Conservation (phyloP, 2,329 filamentous ascomycete species). For the Parafenestella ontariensis region DNA sequence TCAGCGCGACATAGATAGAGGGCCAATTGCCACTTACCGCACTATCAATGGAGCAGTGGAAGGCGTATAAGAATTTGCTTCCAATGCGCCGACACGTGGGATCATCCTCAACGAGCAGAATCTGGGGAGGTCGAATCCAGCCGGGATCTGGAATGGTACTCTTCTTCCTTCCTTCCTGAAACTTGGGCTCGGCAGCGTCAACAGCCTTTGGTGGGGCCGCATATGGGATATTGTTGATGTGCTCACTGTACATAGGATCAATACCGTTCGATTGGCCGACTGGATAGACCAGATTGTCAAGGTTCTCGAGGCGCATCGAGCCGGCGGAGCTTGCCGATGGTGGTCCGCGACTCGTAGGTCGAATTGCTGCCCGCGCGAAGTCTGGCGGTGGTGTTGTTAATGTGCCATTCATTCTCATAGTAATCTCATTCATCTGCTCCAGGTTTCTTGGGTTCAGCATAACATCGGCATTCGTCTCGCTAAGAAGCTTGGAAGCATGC, state of each 20-base stretch:
- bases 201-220: slow-evolving; percentile 71
- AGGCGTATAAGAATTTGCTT: slow-evolving; percentile 70
- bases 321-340: slow-evolving; percentile 59
- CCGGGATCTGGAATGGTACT: slow-evolving; percentile 67
- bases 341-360: slow-evolving; percentile 54
- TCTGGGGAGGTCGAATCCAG: slow-evolving; percentile 74
- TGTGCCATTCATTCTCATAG: slow-evolving; percentile 62
- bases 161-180: slow-evolving; percentile 65
- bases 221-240: slow-evolving; percentile 94
- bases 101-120: slow-evolving; percentile 88
- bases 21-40: slow-evolving; percentile 57
- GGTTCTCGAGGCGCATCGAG: slow-evolving; percentile 62
- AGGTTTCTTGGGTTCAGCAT: slow-evolving; percentile 69
- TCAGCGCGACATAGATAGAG: slow-evolving; percentile 31
- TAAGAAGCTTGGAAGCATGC: slow-evolving; percentile 70
- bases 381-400: slow-evolving; percentile 66
- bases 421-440: slow-evolving; percentile 68
- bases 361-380: slow-evolving; percentile 55
- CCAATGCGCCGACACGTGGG: slow-evolving; percentile 71
- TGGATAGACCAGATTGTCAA: slow-evolving; percentile 83
- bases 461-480: slow-evolving; percentile 69
- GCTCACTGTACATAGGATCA: slow-evolving; percentile 91
- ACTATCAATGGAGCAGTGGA: slow-evolving; percentile 68
- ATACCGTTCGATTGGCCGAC: slow-evolving; percentile 91
- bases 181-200: slow-evolving; percentile 57